Percentiles rank a stretch among this genome's conserved stretches.
Evolutionary conservation across 2,329 filamentous ascomycete genomes (phyloP).

Genomic region (Neopestalotiopsis sp.): DNA sequence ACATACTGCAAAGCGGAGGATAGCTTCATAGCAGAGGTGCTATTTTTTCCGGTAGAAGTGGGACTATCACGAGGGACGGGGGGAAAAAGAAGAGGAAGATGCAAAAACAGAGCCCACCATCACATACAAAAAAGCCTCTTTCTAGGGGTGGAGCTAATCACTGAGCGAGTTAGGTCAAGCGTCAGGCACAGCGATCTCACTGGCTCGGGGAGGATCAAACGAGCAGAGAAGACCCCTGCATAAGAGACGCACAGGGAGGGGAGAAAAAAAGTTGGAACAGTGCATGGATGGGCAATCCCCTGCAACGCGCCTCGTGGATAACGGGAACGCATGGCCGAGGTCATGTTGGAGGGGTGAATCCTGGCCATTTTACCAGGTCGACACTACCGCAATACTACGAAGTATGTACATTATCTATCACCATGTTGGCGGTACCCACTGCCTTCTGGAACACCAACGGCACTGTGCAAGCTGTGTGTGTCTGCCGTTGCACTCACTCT

Average conservation of each 20-base stretch:
- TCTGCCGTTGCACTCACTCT: background rate
- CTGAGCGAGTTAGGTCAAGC: constrained; percentile 8
- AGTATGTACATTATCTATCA: no score
- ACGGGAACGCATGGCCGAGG: constrained; percentile 9
- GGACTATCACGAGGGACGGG: background rate
- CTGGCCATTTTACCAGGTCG: background rate
- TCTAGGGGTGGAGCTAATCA: constrained; percentile 2
- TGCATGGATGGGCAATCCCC: background rate
- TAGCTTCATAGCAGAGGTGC: no score
- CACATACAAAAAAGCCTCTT: background rate
- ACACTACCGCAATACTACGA: background rate
- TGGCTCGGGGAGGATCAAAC: constrained; percentile 9
- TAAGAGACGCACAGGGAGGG: background rate
- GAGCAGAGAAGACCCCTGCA: constrained; percentile 10
- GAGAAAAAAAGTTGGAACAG: background rate
- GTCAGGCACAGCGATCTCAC: constrained; percentile 14
- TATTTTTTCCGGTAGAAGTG: no score
- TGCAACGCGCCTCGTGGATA: constrained; percentile 14
- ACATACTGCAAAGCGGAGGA: no score
- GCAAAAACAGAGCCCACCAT: background rate
- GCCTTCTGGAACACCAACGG: background rate
- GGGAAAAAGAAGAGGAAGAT: background rate
- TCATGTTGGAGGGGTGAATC: background rate
- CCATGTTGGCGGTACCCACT: background rate
- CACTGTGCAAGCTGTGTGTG: background rate